Percentiles rank a stretch among this genome's conserved stretches.
These are phyloP conservation scores for Arachnopeziza araneosa DNA, from an alignment of 2,329 filamentous ascomycete species.

Conservation along the genomic window DNA sequence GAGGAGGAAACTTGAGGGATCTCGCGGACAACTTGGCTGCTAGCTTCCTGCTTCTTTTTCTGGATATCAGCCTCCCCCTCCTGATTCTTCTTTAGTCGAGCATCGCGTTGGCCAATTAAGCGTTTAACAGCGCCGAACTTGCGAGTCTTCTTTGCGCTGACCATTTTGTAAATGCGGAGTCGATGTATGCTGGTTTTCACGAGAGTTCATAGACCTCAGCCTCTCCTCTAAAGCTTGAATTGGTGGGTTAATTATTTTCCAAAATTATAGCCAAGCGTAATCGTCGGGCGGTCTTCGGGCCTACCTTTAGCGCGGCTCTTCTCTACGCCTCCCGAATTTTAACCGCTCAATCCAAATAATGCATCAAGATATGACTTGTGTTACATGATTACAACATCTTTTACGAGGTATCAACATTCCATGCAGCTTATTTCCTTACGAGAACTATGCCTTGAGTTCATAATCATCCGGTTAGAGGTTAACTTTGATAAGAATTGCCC, in stretches of 20 bases:
- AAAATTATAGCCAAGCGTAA: not conserved
- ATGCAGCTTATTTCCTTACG: too few species aligned
- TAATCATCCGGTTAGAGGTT: too few species aligned
- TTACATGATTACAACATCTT: too few species aligned
- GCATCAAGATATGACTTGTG: too few species aligned
- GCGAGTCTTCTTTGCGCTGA: slow-evolving; percentile 81
- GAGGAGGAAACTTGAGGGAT: slow-evolving; percentile 75
- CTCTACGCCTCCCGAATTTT: too few species aligned
- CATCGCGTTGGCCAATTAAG: slow-evolving; percentile 76
- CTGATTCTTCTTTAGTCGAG: slow-evolving; percentile 75
- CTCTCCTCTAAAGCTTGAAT: too few species aligned
- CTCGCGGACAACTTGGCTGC: slow-evolving; percentile 64
- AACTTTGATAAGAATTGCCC: too few species aligned
- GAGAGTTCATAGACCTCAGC: too few species aligned
- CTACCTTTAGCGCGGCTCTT: not conserved
- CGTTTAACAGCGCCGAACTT: slow-evolving; percentile 86
- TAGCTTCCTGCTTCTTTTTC: slow-evolving; percentile 50
- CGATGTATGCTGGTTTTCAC: not conserved
- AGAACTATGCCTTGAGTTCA: too few species aligned
- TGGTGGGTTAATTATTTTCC: too few species aligned
- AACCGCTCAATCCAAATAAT: too few species aligned
- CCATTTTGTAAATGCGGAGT: slow-evolving; percentile 51
- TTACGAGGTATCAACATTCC: too few species aligned
- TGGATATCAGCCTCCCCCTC: slow-evolving; percentile 55
- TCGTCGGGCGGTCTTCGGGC: not conserved